Percentiles rank a stretch among this genome's conserved stretches.
phyloP scores from a whole-genome alignment of 2,329 filamentous ascomycete species.

The Botrytis elliptica region DNA sequence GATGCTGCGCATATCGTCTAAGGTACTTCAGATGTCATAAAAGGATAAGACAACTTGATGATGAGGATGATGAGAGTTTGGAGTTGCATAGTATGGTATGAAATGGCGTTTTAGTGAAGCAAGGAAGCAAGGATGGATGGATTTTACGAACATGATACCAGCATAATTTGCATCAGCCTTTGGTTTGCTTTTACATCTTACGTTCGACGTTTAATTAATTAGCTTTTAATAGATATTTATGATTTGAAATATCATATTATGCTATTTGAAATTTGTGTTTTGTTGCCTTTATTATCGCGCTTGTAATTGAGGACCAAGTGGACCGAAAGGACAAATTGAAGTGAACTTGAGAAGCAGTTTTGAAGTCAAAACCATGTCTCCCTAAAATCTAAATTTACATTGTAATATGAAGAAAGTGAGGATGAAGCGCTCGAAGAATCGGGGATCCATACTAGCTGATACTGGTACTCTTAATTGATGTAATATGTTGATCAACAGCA shows the following conservation, averaged over 20 bases:
- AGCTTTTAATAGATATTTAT: neutral
- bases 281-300: accelerated
- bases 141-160: constrained; percentile 11
- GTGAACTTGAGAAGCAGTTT: neutral
- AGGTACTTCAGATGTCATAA: no score
- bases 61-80: neutral
- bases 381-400: neutral
- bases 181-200: neutral
- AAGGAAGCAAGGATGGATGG: neutral
- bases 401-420: no score
- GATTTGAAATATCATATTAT: neutral
- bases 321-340: neutral
- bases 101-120: neutral
- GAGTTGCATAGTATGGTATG: neutral
- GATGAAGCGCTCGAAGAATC: no score
- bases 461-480: no score
- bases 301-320: accelerated
- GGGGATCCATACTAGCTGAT: no score
- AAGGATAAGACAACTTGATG: neutral
- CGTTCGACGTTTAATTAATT: neutral
- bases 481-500: no score
- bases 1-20: constrained; percentile 17
- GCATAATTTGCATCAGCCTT: neutral
- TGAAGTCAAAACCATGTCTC: neutral
- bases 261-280: neutral